A percentile compares a stretch with the other conserved stretches of the same genome.
Evolutionary conservation across 352 stramenopile species (phyloP).

Genomic region (Globisporangium yorkense): DNA sequence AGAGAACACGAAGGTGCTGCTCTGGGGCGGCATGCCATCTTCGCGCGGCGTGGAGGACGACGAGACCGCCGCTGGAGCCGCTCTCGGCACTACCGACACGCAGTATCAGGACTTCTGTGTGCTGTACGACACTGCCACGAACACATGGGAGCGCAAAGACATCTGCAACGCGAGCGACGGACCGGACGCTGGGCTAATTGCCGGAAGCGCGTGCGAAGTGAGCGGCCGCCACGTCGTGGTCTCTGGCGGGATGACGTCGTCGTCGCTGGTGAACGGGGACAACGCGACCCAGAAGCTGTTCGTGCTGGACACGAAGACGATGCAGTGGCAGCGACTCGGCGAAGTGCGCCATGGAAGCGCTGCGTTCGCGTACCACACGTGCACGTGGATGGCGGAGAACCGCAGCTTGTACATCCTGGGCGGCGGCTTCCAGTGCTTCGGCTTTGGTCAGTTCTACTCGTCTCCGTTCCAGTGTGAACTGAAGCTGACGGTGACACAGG

Average conservation of each 20-base stretch:
- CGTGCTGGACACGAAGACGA: slow-evolving; percentile 34
- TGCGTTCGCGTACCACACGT: slow-evolving; percentile 51
- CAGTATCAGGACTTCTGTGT: slow-evolving; percentile 12
- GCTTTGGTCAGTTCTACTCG: slow-evolving; percentile 80
- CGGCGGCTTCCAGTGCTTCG: slow-evolving; percentile 80
- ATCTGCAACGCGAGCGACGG: slow-evolving; percentile 31
- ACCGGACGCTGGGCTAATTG: slow-evolving; percentile 36
- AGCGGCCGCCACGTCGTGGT: slow-evolving; percentile 53
- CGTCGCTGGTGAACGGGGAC: slow-evolving; percentile 26
- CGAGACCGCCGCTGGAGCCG: slow-evolving; percentile 1
- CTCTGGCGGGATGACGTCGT: slow-evolving; percentile 46
- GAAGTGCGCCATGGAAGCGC: slow-evolving; percentile 40
- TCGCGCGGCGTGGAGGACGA: slow-evolving; percentile 21
- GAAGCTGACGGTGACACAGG: slow-evolving; percentile 16
- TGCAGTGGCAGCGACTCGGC: slow-evolving; percentile 48
- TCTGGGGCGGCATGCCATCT: slow-evolving; percentile 60
- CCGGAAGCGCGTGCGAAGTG: slow-evolving; percentile 35
- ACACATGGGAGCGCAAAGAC: slow-evolving; percentile 30
- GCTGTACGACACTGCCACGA: slow-evolving; percentile 48
- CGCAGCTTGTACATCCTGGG: slow-evolving; percentile 48
- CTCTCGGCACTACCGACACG: slow-evolving; percentile 8
- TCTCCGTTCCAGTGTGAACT: slow-evolving; percentile 50
- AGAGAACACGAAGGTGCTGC: slow-evolving; percentile 37
- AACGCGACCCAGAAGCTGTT: slow-evolving; percentile 49
- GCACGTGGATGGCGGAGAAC: slow-evolving; percentile 39